Evolutionary conservation across 768 basidiomycete species (phyloP).

Genomic region (Pleurotus citrinopileatus): DNA sequence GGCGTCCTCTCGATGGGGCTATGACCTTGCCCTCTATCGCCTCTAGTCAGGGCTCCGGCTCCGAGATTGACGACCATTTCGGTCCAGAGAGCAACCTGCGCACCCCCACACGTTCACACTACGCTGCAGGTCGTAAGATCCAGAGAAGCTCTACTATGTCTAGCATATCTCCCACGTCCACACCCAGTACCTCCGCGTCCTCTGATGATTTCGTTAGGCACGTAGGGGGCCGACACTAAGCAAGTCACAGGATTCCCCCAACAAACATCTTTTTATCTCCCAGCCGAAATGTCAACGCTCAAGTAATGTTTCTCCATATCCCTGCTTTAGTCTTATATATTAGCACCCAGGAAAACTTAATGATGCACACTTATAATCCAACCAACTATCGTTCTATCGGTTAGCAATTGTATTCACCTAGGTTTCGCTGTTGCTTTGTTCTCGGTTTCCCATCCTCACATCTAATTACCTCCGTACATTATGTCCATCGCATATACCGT

Average conservation of each 20-base stretch:
- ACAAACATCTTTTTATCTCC: background rate
- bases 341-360: background rate
- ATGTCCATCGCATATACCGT: background rate
- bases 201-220: background rate
- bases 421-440: background rate
- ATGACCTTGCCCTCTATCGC: background rate
- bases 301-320: conserved; percentile 4
- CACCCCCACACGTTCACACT: background rate
- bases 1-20: background rate
- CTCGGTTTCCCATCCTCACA: background rate
- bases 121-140: background rate
- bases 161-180: conserved; percentile 1
- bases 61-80: background rate
- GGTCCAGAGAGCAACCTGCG: background rate
- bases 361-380: background rate
- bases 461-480: conserved; percentile 2
- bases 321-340: background rate
- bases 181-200: background rate
- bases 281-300: background rate
- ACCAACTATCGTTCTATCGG: background rate
- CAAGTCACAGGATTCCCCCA: background rate
- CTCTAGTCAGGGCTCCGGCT: background rate
- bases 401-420: background rate
- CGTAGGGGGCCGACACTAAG: background rate
- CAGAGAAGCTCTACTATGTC: background rate